A percentile compares a stretch with the other conserved stretches of the same genome.
Conservation (phyloP, 495 filamentous ascomycete species). For the Saxispiralis lemnorum region DNA sequence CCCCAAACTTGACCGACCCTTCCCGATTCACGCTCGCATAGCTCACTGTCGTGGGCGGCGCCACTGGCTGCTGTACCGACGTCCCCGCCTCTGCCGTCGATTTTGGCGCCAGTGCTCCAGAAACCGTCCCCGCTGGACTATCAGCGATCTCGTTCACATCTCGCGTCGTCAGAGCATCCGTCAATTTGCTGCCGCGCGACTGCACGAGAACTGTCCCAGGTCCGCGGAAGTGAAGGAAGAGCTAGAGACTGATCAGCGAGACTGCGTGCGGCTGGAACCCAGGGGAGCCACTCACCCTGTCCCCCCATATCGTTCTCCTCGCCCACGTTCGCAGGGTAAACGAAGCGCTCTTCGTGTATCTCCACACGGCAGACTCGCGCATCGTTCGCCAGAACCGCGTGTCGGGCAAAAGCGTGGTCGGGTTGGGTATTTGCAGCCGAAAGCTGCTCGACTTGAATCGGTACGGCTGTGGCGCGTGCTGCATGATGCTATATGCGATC, state of each 20-base stretch:
- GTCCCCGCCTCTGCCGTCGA: conserved; percentile 21
- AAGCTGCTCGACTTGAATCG: conserved; percentile 62
- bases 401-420: conserved; percentile 38
- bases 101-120: conserved; percentile 31
- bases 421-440: conserved; percentile 58
- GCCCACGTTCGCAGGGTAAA: conserved; percentile 55
- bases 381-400: conserved; percentile 54
- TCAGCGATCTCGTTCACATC: conserved; percentile 81
- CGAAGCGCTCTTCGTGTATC: conserved; percentile 37
- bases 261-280: neutral
- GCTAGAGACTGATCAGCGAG: conserved; percentile 23
- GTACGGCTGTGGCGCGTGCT: conserved; percentile 59
- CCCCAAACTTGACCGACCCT: conserved; percentile 12
- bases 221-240: conserved; percentile 79
- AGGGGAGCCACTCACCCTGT: conserved; percentile 37
- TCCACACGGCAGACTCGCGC: conserved; percentile 52
- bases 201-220: conserved; percentile 74
- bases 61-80: neutral
- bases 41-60: conserved; percentile 6
- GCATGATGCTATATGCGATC: conserved; percentile 66
- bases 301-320: conserved; percentile 77
- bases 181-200: conserved; percentile 54
- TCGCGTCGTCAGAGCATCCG: conserved; percentile 52
- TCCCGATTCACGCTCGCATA: conserved; percentile 12
- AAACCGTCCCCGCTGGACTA: conserved; percentile 38